Evolutionary conservation across 192 early-diverging fungal genomes (phyloP).

Genomic region (Coemansia biformis): DNA sequence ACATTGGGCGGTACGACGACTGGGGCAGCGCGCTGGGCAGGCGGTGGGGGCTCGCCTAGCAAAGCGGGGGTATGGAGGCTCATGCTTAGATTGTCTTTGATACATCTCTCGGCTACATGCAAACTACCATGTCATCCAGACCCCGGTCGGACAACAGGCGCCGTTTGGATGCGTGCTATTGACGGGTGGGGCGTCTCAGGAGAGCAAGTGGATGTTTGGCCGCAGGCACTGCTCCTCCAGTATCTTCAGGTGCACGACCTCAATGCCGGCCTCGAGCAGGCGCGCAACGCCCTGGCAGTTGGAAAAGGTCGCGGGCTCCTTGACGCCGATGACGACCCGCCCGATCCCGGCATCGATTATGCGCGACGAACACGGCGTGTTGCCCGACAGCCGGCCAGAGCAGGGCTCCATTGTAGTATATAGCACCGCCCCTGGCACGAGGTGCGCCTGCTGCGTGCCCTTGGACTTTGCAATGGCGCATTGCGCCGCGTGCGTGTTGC

Average conservation of each 20-base stretch:
- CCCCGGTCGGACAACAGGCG: too few relatives aligned
- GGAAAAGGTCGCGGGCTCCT: constrained; percentile 85
- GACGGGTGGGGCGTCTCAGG: not conserved
- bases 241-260: constrained; percentile 70
- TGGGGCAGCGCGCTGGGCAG: constrained; percentile 13
- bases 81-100: too few relatives aligned
- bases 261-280: constrained; percentile 68
- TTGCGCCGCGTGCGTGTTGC: constrained; percentile 97
- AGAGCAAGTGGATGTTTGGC: constrained; percentile 63
- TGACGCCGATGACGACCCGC: constrained; percentile 85
- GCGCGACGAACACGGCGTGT: constrained; percentile 66
- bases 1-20: constrained; percentile 29
- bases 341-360: constrained; percentile 62
- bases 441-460: constrained; percentile 11
- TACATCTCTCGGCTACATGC: too few relatives aligned
- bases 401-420: constrained; percentile 99
- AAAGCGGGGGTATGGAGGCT: too few relatives aligned
- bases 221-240: constrained; percentile 69
- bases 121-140: too few relatives aligned
- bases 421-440: constrained; percentile 57
- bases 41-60: constrained; percentile 8
- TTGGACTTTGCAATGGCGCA: constrained; percentile 75
- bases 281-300: constrained; percentile 67
- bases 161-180: not conserved
- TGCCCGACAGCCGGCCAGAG: constrained; percentile 78